phyloP scores from a whole-genome alignment of 2,329 filamentous ascomycete genomes.

The Alternaria sp. region DNA sequence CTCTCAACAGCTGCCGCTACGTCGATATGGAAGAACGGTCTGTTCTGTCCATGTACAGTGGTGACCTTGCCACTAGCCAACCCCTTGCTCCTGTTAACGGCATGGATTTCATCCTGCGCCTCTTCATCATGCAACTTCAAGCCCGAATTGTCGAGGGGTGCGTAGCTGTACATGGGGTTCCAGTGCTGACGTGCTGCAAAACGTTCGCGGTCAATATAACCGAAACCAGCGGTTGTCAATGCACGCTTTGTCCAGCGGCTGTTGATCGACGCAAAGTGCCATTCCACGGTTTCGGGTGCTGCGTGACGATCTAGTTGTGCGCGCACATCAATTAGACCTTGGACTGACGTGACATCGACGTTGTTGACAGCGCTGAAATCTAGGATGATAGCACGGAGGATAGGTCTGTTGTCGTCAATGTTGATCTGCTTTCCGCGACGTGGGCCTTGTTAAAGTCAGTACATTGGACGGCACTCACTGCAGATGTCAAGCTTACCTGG shows the following conservation, averaged over 20 bases:
- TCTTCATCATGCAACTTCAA: slow-evolving; percentile 64
- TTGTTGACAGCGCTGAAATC: slow-evolving; percentile 95
- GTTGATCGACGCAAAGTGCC: slow-evolving; percentile 94
- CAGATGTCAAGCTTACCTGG: slow-evolving; percentile 62
- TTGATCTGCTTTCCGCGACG: slow-evolving; percentile 62
- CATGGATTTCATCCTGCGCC: slow-evolving; percentile 36
- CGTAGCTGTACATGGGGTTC: slow-evolving; percentile 95
- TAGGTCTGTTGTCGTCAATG: slow-evolving; percentile 65
- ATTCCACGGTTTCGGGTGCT: slow-evolving; percentile 82
- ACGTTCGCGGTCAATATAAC: slow-evolving; percentile 67
- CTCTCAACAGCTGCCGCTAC: slow-evolving; percentile 87
- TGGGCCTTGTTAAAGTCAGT: slow-evolving; percentile 53
- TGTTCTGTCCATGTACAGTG: slow-evolving; percentile 83
- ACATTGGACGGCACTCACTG: not conserved
- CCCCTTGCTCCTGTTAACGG: slow-evolving; percentile 22
- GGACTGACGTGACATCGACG: slow-evolving; percentile 90
- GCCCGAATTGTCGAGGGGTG: slow-evolving; percentile 78
- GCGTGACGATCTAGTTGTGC: slow-evolving; percentile 91
- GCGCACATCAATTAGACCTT: slow-evolving; percentile 91
- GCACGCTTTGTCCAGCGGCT: slow-evolving; percentile 94
- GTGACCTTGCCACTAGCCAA: slow-evolving; percentile 58
- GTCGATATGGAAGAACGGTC: slow-evolving; percentile 93
- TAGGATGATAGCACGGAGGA: slow-evolving; percentile 86
- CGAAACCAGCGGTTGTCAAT: slow-evolving; percentile 86
- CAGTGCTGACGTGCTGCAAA: slow-evolving; percentile 66